Evolutionary conservation across 805 yeast species (phyloP).

Genomic region (Metschnikowia santaceciliae): DNA sequence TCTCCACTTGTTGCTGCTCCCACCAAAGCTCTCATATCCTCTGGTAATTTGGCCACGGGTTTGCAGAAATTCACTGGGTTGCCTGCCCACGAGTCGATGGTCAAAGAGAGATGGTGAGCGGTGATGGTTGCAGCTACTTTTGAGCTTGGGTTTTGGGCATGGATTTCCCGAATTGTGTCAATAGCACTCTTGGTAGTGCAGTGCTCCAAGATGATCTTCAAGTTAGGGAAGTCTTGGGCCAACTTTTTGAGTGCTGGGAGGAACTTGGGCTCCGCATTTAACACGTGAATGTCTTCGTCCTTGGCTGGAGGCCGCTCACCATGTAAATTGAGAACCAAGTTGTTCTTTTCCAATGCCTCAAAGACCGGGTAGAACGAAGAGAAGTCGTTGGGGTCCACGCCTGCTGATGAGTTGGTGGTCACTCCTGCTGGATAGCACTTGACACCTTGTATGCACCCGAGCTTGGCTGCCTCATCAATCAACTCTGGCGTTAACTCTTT

Average conservation of each 20-base stretch:
- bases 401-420: constrained; percentile 91
- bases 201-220: constrained; percentile 87
- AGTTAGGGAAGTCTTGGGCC: constrained; percentile 77
- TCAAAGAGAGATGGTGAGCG: constrained; percentile 87
- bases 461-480: constrained; percentile 69
- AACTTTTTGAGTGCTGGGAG: constrained; percentile 82
- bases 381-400: constrained; percentile 92
- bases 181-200: constrained; percentile 91
- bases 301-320: constrained; percentile 82
- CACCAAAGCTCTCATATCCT: constrained; percentile 74
- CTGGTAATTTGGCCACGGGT: constrained; percentile 94
- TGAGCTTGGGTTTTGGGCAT: constrained; percentile 25
- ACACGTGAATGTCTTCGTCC: constrained; percentile 69
- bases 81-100: constrained; percentile 96
- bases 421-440: constrained; percentile 99
- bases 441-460: constrained; percentile 74
- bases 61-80: constrained; percentile 93
- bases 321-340: constrained; percentile 80
- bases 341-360: constrained; percentile 77
- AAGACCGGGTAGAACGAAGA: constrained; percentile 85
- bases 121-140: constrained; percentile 90
- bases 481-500: constrained; percentile 81
- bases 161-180: constrained; percentile 63
- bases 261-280: constrained; percentile 91
- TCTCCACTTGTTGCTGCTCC: constrained; percentile 89